Conservation (phyloP, 169 alveolate genomes). For the Plasmodium vinckei region DNA sequence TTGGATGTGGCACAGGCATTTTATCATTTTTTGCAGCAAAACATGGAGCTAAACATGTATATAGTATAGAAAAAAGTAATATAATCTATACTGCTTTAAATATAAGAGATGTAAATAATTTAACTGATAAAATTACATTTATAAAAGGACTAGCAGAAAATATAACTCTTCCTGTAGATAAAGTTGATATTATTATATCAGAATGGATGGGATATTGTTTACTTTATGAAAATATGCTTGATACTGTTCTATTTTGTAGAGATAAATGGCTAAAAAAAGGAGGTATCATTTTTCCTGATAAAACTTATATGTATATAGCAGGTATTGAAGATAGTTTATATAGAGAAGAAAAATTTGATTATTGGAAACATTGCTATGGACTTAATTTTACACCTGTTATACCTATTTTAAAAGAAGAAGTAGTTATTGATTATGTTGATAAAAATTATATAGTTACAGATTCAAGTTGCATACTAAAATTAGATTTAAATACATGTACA, state of each 20-base stretch:
- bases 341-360: conserved; percentile 94
- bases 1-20: conserved; percentile 99
- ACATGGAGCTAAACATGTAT: conserved; percentile 98
- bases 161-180: conserved; percentile 94
- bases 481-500: conserved; percentile 93
- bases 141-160: conserved; percentile 98
- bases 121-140: conserved; percentile 92
- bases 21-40: conserved; percentile 96
- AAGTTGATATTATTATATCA: conserved; percentile 97
- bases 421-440: conserved; percentile 95
- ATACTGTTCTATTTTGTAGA: conserved; percentile 96
- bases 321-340: conserved; percentile 98
- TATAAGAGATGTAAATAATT: conserved; percentile 92
- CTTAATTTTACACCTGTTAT: conserved; percentile 94
- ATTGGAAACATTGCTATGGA: conserved; percentile 97
- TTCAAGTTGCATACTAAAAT: conserved; percentile 88
- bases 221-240: conserved; percentile 98
- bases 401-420: conserved; percentile 93
- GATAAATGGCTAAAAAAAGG: conserved; percentile 96
- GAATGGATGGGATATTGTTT: conserved; percentile 99
- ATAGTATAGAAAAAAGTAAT: conserved; percentile 98
- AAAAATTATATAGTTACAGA: conserved; percentile 90
- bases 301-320: conserved; percentile 94
- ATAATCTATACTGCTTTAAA: conserved; percentile 94
- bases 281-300: conserved; percentile 97